These are phyloP conservation scores for Micromonas pusilla DNA, from an alignment of 139 green algal genomes.

Conservation along the genomic window DNA sequence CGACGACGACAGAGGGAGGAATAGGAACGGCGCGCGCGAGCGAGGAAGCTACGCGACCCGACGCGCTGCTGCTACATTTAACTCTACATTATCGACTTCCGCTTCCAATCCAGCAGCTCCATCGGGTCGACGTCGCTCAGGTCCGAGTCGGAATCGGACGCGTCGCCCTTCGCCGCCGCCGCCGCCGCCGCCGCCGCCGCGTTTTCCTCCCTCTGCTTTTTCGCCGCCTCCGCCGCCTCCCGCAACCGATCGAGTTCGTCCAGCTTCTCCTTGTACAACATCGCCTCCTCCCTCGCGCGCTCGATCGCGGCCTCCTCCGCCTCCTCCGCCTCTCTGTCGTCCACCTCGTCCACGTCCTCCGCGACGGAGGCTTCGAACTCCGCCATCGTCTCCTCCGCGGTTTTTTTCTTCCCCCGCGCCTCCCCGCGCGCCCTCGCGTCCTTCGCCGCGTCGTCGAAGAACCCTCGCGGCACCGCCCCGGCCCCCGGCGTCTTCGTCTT, in stretches of 20 bases:
- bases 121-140: background rate
- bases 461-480: background rate
- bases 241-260: conserved; percentile 2
- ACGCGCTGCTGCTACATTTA: no score
- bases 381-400: background rate
- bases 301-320: background rate
- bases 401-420: background rate
- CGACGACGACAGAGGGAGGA: no score
- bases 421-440: background rate
- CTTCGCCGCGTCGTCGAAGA: background rate
- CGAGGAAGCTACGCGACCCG: no score
- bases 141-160: no score
- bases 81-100: no score
- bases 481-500: background rate
- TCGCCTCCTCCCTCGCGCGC: background rate
- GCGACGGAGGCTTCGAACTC: background rate
- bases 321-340: conserved; percentile 3
- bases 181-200: background rate
- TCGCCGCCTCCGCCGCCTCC: background rate
- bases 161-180: conserved; percentile 2
- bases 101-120: background rate
- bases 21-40: no score
- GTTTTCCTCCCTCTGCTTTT: conserved; percentile 8
- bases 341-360: background rate
- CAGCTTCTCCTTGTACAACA: background rate